These are phyloP conservation scores for Yamagishiella unicocca DNA, from an alignment of 139 green algal species.

Conservation along the genomic window DNA sequence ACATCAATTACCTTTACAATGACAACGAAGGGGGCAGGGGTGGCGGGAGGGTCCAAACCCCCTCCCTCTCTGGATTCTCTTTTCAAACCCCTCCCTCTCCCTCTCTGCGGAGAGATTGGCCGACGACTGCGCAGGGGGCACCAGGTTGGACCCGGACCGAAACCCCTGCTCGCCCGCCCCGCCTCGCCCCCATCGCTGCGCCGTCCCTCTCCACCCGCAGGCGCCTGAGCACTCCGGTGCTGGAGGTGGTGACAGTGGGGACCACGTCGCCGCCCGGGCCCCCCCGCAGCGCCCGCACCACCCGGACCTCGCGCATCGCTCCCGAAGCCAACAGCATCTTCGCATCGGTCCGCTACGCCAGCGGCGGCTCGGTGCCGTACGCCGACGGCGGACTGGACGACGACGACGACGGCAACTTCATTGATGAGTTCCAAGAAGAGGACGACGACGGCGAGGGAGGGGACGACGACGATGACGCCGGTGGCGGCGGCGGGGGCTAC, in stretches of 20 bases:
- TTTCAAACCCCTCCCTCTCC: not conserved
- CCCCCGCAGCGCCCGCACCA: too few species aligned
- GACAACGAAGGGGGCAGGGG: too few species aligned
- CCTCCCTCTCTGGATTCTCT: too few species aligned
- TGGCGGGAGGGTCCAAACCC: too few species aligned
- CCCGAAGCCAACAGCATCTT: not conserved
- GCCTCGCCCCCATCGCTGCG: not conserved
- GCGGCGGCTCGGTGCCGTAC: not conserved
- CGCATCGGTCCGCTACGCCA: not conserved
- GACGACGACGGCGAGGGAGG: not conserved
- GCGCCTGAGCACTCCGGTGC: not conserved
- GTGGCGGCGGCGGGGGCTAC: not conserved
- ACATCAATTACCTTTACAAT: not conserved
- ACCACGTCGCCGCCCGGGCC: not conserved
- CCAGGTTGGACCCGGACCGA: too few species aligned
- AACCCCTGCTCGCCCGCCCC: not conserved
- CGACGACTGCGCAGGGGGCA: too few species aligned
- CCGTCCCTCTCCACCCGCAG: not conserved
- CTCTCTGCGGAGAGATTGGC: too few species aligned
- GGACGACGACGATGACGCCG: not conserved
- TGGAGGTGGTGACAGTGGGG: constrained; percentile 7
- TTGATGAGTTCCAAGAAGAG: not conserved
- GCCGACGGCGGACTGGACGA: not conserved
- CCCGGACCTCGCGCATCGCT: not conserved
- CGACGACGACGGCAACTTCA: not conserved